These are phyloP conservation scores for Termitomyces bulborhizus DNA, from an alignment of 768 basidiomycete genomes.

Conservation along the genomic window DNA sequence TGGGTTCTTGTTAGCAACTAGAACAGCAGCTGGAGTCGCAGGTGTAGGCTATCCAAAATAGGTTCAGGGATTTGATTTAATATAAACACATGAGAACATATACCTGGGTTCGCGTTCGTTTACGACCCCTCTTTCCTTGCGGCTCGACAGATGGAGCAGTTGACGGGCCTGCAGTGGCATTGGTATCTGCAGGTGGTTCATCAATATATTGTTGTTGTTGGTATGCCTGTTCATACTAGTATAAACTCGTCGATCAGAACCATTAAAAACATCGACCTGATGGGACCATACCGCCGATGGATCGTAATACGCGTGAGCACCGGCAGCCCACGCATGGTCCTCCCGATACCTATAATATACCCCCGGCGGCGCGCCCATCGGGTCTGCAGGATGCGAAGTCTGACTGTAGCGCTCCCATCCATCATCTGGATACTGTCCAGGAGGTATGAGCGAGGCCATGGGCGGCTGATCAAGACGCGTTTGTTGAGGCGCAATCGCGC, in stretches of 20 bases:
- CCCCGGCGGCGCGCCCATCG: slow-evolving; percentile 39
- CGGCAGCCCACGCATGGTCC: slow-evolving; percentile 48
- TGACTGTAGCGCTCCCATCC: slow-evolving; percentile 59
- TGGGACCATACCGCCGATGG: slow-evolving; percentile 35
- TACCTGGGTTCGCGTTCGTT: slow-evolving; percentile 56
- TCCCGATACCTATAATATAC: slow-evolving; percentile 63
- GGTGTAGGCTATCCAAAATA: slow-evolving; percentile 40
- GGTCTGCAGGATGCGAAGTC: slow-evolving; percentile 32
- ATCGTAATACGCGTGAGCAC: slow-evolving; percentile 50
- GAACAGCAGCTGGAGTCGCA: slow-evolving; percentile 57
- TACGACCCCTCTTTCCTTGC: slow-evolving; percentile 58
- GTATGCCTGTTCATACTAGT: slow-evolving; percentile 54
- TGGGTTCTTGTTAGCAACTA: slow-evolving; percentile 64
- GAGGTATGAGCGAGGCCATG: slow-evolving; percentile 35
- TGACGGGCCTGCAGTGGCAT: slow-evolving; percentile 34
- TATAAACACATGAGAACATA: not conserved
- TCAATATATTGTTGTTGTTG: slow-evolving; percentile 52
- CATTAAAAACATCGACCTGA: not conserved
- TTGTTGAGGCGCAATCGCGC: slow-evolving; percentile 59
- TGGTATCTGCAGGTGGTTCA: slow-evolving; percentile 34
- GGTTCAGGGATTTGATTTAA: not conserved
- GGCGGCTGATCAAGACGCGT: slow-evolving; percentile 48
- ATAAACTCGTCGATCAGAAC: not conserved
- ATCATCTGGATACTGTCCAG: slow-evolving; percentile 44
- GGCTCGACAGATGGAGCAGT: slow-evolving; percentile 18